phyloP scores from a whole-genome alignment of 352 stramenopile genomes.

The Chrysophaeum taylorii region DNA sequence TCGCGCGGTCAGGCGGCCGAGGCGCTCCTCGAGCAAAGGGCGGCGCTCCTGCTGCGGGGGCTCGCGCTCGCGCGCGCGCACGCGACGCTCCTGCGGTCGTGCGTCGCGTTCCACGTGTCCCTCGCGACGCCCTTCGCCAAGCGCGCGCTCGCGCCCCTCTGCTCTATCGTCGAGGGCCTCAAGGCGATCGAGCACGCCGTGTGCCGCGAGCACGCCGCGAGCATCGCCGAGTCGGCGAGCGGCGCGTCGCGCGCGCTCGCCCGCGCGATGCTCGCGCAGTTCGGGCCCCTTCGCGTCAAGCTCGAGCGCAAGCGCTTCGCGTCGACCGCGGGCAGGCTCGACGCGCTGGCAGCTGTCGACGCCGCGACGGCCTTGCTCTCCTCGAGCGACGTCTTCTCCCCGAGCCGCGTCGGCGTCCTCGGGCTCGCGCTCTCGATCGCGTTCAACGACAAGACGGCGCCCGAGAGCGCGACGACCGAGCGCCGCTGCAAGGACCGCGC shows the following conservation, averaged over 20 bases:
- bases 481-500: not conserved
- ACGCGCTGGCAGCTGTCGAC: not conserved
- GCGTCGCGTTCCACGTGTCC: not conserved
- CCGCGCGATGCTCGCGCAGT: not conserved
- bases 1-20: not conserved
- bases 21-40: slow-evolving; percentile 1
- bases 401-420: not conserved
- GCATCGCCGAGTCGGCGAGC: not conserved
- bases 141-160: not conserved
- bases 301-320: not conserved
- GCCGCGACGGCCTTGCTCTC: not conserved
- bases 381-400: not conserved
- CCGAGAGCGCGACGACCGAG: not conserved
- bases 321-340: too few species aligned
- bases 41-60: slow-evolving; percentile 22
- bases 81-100: not conserved
- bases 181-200: slow-evolving; percentile 20
- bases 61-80: slow-evolving; percentile 15
- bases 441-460: not conserved
- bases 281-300: not conserved
- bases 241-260: not conserved
- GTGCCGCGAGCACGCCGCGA: not conserved
- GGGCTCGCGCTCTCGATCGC: not conserved
- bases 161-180: slow-evolving; percentile 8
- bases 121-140: slow-evolving; percentile 5